Percentiles rank a stretch among this genome's conserved stretches.
These are phyloP conservation scores for Auriscalpium microsporum DNA, from an alignment of 768 basidiomycete genomes.

Conservation along the genomic window DNA sequence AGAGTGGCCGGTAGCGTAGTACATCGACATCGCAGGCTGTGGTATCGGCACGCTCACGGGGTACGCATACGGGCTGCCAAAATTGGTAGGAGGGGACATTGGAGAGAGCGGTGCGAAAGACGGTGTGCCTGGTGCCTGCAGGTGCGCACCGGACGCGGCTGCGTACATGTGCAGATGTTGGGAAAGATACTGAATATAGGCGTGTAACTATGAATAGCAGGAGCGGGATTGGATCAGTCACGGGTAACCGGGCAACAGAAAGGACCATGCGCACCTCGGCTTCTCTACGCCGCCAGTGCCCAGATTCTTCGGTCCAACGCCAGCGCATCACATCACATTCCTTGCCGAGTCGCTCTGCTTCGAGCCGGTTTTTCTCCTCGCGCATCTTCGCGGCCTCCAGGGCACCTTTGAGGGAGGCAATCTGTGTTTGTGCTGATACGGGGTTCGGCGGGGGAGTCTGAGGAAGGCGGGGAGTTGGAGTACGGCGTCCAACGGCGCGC, in stretches of 20 bases:
- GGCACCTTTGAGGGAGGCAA: slow-evolving; percentile 11
- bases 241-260: neutral
- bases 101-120: neutral
- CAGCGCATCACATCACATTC: slow-evolving; percentile 1
- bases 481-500: neutral
- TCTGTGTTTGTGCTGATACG: slow-evolving; percentile 5
- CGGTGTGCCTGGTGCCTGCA: neutral
- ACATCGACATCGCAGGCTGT: neutral
- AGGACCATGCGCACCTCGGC: neutral
- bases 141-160: neutral
- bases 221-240: neutral
- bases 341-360: slow-evolving; percentile 7
- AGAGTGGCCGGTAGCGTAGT: neutral
- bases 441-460: slow-evolving; percentile 1
- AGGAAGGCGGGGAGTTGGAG: neutral
- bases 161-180: neutral
- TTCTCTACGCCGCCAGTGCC: neutral
- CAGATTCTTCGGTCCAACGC: slow-evolving; percentile 3
- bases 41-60: neutral
- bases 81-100: neutral
- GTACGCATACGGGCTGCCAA: neutral
- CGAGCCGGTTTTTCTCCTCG: slow-evolving; percentile 8
- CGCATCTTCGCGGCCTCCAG: slow-evolving; percentile 13
- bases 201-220: neutral
- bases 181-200: slow-evolving; percentile 4